phyloP scores from a whole-genome alignment of 2,329 filamentous ascomycete genomes.

The Hypomyces perniciosus region DNA sequence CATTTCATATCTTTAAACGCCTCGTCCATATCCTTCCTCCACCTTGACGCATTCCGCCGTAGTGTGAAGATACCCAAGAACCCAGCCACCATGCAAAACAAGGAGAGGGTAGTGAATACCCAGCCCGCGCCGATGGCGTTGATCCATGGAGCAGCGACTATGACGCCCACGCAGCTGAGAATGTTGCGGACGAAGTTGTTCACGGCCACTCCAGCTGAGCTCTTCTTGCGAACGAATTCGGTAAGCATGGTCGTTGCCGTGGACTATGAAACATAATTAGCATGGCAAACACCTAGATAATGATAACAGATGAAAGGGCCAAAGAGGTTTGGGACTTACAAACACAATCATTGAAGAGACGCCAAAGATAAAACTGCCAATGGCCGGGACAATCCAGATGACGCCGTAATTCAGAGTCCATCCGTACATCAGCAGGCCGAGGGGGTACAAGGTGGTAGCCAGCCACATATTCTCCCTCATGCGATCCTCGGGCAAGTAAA shows the following conservation, averaged over 20 bases:
- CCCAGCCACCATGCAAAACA: constrained; percentile 52
- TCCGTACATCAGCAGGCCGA: constrained; percentile 67
- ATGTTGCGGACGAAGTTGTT: constrained; percentile 81
- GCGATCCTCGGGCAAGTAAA: constrained; percentile 71
- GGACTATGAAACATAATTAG: constrained; percentile 26
- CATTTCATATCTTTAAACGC: constrained; percentile 25
- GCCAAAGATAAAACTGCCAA: constrained; percentile 70
- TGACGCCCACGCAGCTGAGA: constrained; percentile 63
- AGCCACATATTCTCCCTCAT: constrained; percentile 80
- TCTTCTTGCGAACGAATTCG: constrained; percentile 70
- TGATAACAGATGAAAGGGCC: constrained; percentile 9
- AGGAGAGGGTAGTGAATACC: constrained; percentile 57
- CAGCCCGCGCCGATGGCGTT: constrained; percentile 67
- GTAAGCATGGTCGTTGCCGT: constrained; percentile 76
- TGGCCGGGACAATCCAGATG: constrained; percentile 55
- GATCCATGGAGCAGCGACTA: constrained; percentile 67
- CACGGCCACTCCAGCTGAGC: constrained; percentile 67
- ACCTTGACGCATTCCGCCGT: constrained; percentile 52
- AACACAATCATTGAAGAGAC: constrained; percentile 75
- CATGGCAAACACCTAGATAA: not conserved
- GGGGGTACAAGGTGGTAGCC: constrained; percentile 63
- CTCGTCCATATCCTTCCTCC: constrained; percentile 59
- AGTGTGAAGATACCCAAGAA: constrained; percentile 55
- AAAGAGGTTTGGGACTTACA: constrained; percentile 31
- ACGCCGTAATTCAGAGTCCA: constrained; percentile 65